Percentiles rank a stretch among this genome's conserved stretches.
Conservation (phyloP, 805 yeast species). For the Metschnikowia santaceciliae region DNA sequence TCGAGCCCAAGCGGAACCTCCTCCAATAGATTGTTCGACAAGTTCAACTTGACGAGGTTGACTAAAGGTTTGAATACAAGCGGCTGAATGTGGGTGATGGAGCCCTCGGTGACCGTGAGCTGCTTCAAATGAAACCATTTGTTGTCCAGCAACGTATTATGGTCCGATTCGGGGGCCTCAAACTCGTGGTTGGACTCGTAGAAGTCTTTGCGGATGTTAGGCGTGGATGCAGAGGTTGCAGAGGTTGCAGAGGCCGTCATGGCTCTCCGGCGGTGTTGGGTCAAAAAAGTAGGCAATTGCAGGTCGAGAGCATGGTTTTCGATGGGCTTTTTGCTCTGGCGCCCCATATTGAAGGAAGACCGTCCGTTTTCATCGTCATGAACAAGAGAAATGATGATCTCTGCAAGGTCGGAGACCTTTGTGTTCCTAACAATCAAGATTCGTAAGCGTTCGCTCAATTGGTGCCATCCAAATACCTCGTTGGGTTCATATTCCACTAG, state of each 20-base stretch:
- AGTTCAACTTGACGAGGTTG: slow-evolving; percentile 46
- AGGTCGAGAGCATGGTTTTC: slow-evolving; percentile 1
- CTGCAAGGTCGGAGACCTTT: slow-evolving; percentile 49
- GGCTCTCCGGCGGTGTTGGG: slow-evolving; percentile 12
- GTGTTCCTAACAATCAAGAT: slow-evolving; percentile 52
- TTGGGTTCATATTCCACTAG: slow-evolving; percentile 58
- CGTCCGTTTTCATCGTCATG: slow-evolving; percentile 49
- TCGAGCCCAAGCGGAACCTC: slow-evolving; percentile 52
- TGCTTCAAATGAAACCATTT: slow-evolving; percentile 42
- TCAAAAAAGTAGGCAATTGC: background rate
- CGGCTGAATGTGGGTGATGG: slow-evolving; percentile 33
- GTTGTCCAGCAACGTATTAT: slow-evolving; percentile 26
- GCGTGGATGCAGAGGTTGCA: slow-evolving; percentile 2
- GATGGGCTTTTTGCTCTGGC: slow-evolving; percentile 18
- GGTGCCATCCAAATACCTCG: slow-evolving; percentile 64
- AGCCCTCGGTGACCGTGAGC: slow-evolving; percentile 38
- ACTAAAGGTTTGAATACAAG: slow-evolving; percentile 36
- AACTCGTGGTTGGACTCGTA: background rate
- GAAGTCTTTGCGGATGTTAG: slow-evolving; percentile 7
- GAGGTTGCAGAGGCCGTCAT: slow-evolving; percentile 11
- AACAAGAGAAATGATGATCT: slow-evolving; percentile 49
- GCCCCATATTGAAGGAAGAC: slow-evolving; percentile 26
- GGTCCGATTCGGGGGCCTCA: slow-evolving; percentile 10
- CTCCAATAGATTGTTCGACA: slow-evolving; percentile 51
- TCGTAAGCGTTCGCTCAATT: slow-evolving; percentile 49